Base-by-base conservation (phyloP, 805 yeast genomes). In the Candida takata region DNA sequence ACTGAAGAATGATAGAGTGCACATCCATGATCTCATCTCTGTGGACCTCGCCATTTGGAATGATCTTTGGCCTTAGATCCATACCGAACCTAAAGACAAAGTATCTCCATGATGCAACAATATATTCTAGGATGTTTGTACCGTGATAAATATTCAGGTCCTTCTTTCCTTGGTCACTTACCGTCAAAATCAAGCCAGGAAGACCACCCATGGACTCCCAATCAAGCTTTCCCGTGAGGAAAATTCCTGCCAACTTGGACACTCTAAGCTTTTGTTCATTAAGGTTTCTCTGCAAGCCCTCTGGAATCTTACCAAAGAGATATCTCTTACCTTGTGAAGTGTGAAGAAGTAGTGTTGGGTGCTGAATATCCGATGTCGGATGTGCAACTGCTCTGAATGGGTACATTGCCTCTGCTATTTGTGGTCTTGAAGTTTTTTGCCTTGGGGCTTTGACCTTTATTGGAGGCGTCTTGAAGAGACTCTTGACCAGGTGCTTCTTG, bases 161-260 rank as follows among this genome's bases (percentile, higher is more conserved):
- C 32, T 71, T 69, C 42, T 70, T 67, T 2, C 86, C 87, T 47
- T 85, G 83, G 47, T 86, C 96, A 38, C 84, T 77, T 11, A 83
- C 66, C 0, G 97, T 85, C 34, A 90, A 61, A 33, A 90, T 73
- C 49, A 85, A 61, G 0, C 98, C 98, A 0, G 97, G 97, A 6
- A 90, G 58, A 0, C 98, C 98, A n/a, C 95, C 85, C 3, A 86
- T 61, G n/a, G 79, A 69, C 6, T 70, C 56, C 96, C 96, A 90
- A 36, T 70, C 58, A 9, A 84, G 42, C n/a, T 63, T 64, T 3
- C 98, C 98, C 0, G 95, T 78, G 5, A 92, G 51, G 49, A 84
- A 88, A 4, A 90, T 62, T 25, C 77, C 73, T 32, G 72, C 67
- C 23, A 85, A 57, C 42, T 73, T 79, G 2, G 79, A 67, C 11